Conservation (phyloP, 345 rosid species). For the Cardiospermum halicacabum region DNA sequence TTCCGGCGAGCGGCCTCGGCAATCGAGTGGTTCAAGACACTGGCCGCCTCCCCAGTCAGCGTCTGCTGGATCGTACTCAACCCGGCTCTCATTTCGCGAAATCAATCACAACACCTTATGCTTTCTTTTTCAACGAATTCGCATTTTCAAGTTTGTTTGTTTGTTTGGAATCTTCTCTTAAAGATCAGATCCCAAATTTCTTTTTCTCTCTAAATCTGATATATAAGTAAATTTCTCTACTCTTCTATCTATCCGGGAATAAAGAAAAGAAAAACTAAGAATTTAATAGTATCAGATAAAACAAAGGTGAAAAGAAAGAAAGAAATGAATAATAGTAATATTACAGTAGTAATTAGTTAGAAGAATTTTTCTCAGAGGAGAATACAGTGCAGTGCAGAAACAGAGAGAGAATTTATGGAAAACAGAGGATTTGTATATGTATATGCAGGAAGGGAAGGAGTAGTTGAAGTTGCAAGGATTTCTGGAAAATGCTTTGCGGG, state of each 20-base stretch:
- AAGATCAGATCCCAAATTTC: neutral
- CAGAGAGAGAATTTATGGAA: conserved; percentile 22
- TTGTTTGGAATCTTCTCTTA: neutral
- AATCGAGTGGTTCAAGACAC: conserved; percentile 76
- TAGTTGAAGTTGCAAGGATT: conserved; percentile 32
- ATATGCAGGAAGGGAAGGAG: neutral
- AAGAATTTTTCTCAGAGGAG: conserved; percentile 3
- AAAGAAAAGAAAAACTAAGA: neutral
- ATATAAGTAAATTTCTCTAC: too few relatives aligned
- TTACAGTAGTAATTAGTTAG: conserved; percentile 15
- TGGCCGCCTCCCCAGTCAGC: conserved; percentile 94
- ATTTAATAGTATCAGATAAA: neutral
- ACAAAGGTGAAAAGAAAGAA: neutral
- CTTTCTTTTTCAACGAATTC: conserved; percentile 3
- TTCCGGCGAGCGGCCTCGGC: conserved; percentile 87
- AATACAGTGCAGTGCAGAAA: neutral
- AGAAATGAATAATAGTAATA: neutral
- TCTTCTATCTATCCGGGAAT: too few relatives aligned
- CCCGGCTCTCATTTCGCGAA: conserved; percentile 77
- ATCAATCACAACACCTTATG: too few relatives aligned
- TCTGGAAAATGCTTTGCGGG: conserved; percentile 44
- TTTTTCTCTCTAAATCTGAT: too few relatives aligned
- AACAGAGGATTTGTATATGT: conserved; percentile 19
- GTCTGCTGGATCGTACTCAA: conserved; percentile 95
- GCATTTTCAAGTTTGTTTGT: too few relatives aligned